Conservation (phyloP, 2,329 filamentous ascomycete genomes). For the Penicillium capsulatum region DNA sequence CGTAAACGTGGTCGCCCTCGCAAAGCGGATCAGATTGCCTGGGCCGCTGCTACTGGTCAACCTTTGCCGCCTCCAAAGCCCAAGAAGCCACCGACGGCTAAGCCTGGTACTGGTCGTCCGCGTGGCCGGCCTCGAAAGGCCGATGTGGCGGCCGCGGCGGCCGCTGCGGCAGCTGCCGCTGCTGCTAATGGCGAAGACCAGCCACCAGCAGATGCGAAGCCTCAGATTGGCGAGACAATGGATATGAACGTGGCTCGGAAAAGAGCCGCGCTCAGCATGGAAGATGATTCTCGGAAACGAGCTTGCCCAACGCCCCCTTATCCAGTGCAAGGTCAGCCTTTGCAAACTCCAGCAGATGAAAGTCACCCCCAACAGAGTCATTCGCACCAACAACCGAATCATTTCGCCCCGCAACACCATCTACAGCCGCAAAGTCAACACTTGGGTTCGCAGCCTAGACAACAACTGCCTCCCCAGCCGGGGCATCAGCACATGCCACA, state of each 20-base stretch:
- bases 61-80: constrained; percentile 22
- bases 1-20: constrained; percentile 32
- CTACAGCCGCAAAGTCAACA: constrained; percentile 8
- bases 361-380: constrained; percentile 13
- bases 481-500: constrained; percentile 13
- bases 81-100: constrained; percentile 16
- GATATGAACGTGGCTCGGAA: constrained; percentile 12
- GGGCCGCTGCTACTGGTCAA: constrained; percentile 19
- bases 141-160: constrained; percentile 30
- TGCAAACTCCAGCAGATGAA: constrained; percentile 7
- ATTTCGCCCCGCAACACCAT: not conserved
- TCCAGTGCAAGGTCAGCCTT: constrained; percentile 11
- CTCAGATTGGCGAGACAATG: constrained; percentile 6
- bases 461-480: constrained; percentile 10
- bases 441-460: constrained; percentile 5
- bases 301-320: constrained; percentile 20
- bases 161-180: constrained; percentile 23
- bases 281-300: constrained; percentile 18
- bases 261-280: constrained; percentile 5
- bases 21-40: constrained; percentile 26
- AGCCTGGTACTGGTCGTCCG: constrained; percentile 29
- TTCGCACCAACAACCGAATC: constrained; percentile 11
- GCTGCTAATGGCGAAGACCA: constrained; percentile 21
- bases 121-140: constrained; percentile 35
- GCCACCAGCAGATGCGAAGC: constrained; percentile 7